Conservation (phyloP, 2,329 filamentous ascomycete species). For the Fusarium denticulatum region DNA sequence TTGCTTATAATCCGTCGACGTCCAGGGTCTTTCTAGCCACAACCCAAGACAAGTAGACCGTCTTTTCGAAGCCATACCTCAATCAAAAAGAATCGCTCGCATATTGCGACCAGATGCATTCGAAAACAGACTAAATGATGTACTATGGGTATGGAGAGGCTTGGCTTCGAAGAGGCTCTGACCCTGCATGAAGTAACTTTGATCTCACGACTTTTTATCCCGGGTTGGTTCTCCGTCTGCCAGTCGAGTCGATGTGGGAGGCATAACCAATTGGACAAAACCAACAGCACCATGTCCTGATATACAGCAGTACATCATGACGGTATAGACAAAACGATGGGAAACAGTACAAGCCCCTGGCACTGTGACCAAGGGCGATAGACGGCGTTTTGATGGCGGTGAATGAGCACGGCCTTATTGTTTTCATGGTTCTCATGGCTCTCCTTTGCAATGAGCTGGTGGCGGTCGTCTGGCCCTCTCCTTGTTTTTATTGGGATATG, state of each 20-base stretch:
- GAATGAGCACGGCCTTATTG: neutral
- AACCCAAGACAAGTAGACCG: neutral
- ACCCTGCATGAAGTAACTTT: neutral
- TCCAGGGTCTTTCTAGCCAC: neutral
- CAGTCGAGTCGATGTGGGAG: neutral
- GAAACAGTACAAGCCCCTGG: conserved; percentile 1
- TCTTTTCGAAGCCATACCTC: neutral
- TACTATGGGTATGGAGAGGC: neutral
- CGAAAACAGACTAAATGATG: neutral
- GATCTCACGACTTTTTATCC: neutral
- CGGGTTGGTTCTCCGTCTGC: neutral
- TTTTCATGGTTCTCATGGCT: neutral
- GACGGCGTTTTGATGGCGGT: neutral
- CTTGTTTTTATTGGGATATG: neutral
- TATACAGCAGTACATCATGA: neutral
- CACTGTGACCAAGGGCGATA: neutral
- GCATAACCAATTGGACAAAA: neutral
- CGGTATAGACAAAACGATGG: neutral
- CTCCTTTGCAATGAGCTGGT: neutral
- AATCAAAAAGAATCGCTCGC: neutral
- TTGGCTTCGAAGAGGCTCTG: neutral
- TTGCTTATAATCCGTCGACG: no score
- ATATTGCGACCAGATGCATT: neutral
- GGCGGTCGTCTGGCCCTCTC: neutral
- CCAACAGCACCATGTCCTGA: neutral